Evolutionary conservation across 139 green algal genomes (phyloP), one percentile per base, ranked within the genome.

Genomic region (Auxenochlorella pyrenoidosa): DNA sequence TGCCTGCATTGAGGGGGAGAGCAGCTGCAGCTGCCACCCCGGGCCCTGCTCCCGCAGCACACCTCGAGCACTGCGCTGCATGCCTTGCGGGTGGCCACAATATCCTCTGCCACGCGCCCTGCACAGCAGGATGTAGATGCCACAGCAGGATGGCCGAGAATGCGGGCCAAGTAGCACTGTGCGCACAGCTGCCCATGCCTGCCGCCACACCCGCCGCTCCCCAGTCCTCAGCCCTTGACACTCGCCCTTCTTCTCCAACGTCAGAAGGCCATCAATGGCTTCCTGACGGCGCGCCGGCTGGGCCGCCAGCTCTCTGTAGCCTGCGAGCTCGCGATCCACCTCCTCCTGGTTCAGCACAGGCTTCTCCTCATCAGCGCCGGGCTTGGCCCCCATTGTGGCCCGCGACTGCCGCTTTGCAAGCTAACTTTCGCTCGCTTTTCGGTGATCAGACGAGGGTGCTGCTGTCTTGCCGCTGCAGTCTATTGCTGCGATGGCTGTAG

Each of bases 21-120:
- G n/a, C n/a, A n/a, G n/a, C n/a, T n/a, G 26, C 28, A 24, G 44
- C 8, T 13, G 43, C 18, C 43, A 30, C 19, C 43, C 41, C 78
- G 6, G 47, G 8, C 47, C 47, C 12, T 6, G 8, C 12, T 12
- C 54, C 16, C 18, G 18, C 91, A 90, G 86, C 95, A 95, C 4
- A 96, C 84, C n/a, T 97, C 89, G 13, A 99, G 84, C 54, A 99
- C 94, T 0, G 95, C 97, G 44, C 88, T 90, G 82, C 96, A 98
- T 24, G 90, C 93, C 18, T 90, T 89, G 51, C 94, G 96, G 32
- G 95, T 98, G 40, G 90, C 91, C 0, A 90, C 93, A 18, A 99
- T 87, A 85, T 99, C 97, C 84, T 98, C 95, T 22, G 93, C 94
- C 54, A 98, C 77, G 0, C 97, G 93, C 38, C 93, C 70, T 73